Conservation (phyloP, 2,329 filamentous ascomycete genomes). For the Ophiostoma ips region DNA sequence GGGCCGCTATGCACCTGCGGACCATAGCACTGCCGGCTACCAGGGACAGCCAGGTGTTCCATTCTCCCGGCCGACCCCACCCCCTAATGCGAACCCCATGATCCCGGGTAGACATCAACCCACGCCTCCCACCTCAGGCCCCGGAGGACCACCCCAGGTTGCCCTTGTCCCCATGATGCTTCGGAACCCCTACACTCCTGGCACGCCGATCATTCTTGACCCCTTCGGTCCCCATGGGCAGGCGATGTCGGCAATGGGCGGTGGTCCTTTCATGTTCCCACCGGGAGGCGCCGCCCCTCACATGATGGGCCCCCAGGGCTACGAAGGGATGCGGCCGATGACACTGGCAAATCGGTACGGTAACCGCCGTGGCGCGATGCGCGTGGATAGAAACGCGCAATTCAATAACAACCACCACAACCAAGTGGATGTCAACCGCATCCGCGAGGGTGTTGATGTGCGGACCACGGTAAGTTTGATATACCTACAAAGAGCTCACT, state of each 20-base stretch:
- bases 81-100: background rate
- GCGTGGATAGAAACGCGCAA: background rate
- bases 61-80: conserved; percentile 1
- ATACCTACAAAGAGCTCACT: background rate
- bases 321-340: conserved; percentile 22
- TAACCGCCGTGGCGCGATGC: conserved; percentile 29
- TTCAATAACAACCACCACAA: conserved; percentile 39
- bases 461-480: conserved; percentile 51
- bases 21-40: background rate
- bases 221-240: conserved; percentile 20
- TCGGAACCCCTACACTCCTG: conserved; percentile 19
- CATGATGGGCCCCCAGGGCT: conserved; percentile 14
- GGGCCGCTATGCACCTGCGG: conserved; percentile 9
- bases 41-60: background rate
- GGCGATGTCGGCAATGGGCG: conserved; percentile 16
- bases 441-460: conserved; percentile 54
- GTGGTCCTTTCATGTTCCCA: conserved; percentile 9
- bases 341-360: conserved; percentile 20
- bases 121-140: conserved; percentile 10
- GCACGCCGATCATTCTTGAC: conserved; percentile 22
- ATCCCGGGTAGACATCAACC: conserved; percentile 8
- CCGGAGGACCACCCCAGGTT: conserved; percentile 20
- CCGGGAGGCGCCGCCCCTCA: background rate
- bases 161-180: conserved; percentile 26
- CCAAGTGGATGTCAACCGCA: conserved; percentile 46